Evolutionary conservation across 805 yeast species (phyloP), one percentile per base, ranked within the genome.

Genomic region (Yamadazyma laniorum): DNA sequence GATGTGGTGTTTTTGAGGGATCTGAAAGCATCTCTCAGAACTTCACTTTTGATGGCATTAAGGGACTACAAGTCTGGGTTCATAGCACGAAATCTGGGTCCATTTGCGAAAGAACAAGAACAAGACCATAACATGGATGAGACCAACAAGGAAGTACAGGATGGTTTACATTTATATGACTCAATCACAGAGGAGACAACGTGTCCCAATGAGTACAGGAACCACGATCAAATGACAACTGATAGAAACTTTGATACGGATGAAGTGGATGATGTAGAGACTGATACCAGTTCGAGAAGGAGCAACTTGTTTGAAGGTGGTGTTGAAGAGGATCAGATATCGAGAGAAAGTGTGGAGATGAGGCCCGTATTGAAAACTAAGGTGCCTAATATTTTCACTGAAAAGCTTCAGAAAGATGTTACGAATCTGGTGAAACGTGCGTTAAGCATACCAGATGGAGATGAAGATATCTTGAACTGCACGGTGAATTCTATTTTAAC

Each of bases 401-500:
- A 21, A 21, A 21, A 21, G 23, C 23, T 21, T 21, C 23, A 21
- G 9, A 21, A 21, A 9, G 23, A 21, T 9, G 23, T 21, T 21
- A 9, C 9, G 9, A 21, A 21, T 6, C 23, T 7, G 23, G 15
- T 26, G 15, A 26, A n/a, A 13, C 7, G 15, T 26, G 29, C 29
- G 6, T 8, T 26, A 12, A 18, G 28, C 6, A 32, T 34, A 11
- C 27, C 25, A 14, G 28, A 27, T 15, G 32, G 18, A 3, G 32
- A 34, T 27, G 35, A 32, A 26, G 37, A 35, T 8, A 31, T 35
- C 11, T 14, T 31, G 7, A 31, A n/a, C 8, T 36, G 21, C 27
- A 25, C 32, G 5, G 23, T 31, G 3, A 40, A 40, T 30, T 22
- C 25, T 8, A 15, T 40, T 5, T 11, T 32, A 13, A 25, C 34